Percentiles rank a stretch among this genome's conserved stretches.
These are phyloP conservation scores for Cyclostephanos tholiformis DNA, from an alignment of 108 stramenopile species.

Conservation along the genomic window DNA sequence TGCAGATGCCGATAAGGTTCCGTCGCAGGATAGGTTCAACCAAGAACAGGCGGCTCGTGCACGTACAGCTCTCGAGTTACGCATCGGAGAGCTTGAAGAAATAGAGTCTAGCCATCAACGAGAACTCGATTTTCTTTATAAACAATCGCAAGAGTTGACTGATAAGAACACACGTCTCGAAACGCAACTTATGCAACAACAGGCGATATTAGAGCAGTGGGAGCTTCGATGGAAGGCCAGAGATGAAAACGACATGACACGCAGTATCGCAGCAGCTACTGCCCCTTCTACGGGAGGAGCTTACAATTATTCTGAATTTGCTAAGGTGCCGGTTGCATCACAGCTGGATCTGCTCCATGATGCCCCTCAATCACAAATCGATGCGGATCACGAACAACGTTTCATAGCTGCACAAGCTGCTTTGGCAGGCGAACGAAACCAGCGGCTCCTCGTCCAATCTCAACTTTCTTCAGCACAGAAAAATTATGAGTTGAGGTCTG, in stretches of 20 bases:
- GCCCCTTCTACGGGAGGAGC: slow-evolving; percentile 20
- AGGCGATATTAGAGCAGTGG: slow-evolving; percentile 32
- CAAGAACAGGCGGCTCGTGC: slow-evolving; percentile 49
- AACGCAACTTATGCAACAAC: slow-evolving; percentile 49
- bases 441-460: slow-evolving; percentile 29
- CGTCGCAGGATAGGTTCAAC: slow-evolving; percentile 32
- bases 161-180: slow-evolving; percentile 46
- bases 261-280: slow-evolving; percentile 15
- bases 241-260: slow-evolving; percentile 36
- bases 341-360: slow-evolving; percentile 18
- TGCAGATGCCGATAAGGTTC: slow-evolving; percentile 12
- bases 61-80: slow-evolving; percentile 66
- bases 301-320: slow-evolving; percentile 44
- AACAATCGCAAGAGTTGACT: slow-evolving; percentile 44
- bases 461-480: slow-evolving; percentile 43
- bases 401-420: slow-evolving; percentile 48
- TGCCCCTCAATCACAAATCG: slow-evolving; percentile 27
- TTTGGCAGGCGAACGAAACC: slow-evolving; percentile 39
- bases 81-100: slow-evolving; percentile 82
- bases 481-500: slow-evolving; percentile 54
- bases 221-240: slow-evolving; percentile 33
- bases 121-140: slow-evolving; percentile 60
- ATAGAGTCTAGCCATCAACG: slow-evolving; percentile 55
- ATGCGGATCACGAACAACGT: slow-evolving; percentile 27
- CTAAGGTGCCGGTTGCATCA: slow-evolving; percentile 7